phyloP scores from a whole-genome alignment of 2,329 filamentous ascomycete genomes.

The Graphilbum fragrans region DNA sequence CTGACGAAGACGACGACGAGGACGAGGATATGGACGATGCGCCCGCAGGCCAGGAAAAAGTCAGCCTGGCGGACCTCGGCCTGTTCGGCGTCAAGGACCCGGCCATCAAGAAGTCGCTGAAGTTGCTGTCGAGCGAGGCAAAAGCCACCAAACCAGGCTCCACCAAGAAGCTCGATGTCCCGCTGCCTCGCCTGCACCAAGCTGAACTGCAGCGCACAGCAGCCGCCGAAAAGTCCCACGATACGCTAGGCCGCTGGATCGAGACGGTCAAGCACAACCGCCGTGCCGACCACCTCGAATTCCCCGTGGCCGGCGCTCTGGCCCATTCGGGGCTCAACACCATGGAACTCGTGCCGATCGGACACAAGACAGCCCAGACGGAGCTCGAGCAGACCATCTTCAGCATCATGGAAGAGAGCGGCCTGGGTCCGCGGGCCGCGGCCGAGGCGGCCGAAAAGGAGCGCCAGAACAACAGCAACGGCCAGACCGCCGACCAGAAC shows the following conservation, averaged over 20 bases:
- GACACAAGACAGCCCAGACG: conserved; percentile 52
- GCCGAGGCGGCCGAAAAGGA: conserved; percentile 25
- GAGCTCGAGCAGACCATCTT: conserved; percentile 81
- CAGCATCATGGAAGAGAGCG: conserved; percentile 81
- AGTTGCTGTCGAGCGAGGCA: conserved; percentile 55
- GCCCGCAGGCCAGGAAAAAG: conserved; percentile 39
- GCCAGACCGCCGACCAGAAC: conserved; percentile 24
- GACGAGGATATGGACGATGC: conserved; percentile 23
- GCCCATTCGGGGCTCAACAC: conserved; percentile 42
- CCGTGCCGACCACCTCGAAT: conserved; percentile 77
- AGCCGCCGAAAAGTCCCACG: conserved; percentile 83
- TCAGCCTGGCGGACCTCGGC: conserved; percentile 63
- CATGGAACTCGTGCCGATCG: conserved; percentile 49
- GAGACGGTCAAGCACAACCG: conserved; percentile 94
- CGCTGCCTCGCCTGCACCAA: conserved; percentile 75
- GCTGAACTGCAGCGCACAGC: conserved; percentile 69
- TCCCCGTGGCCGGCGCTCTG: conserved; percentile 68
- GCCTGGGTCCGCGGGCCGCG: conserved; percentile 42
- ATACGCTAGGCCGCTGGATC: conserved; percentile 81
- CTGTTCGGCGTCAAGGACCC: conserved; percentile 62
- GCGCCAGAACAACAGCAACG: conserved; percentile 2
- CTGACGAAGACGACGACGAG: conserved; percentile 24
- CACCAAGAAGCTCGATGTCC: conserved; percentile 64
- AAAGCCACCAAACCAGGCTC: conserved; percentile 44
- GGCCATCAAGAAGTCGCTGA: conserved; percentile 65